A percentile compares a stretch with the other conserved stretches of the same genome.
phyloP scores from a whole-genome alignment of 768 basidiomycete species.

The Tulasnella calospora region DNA sequence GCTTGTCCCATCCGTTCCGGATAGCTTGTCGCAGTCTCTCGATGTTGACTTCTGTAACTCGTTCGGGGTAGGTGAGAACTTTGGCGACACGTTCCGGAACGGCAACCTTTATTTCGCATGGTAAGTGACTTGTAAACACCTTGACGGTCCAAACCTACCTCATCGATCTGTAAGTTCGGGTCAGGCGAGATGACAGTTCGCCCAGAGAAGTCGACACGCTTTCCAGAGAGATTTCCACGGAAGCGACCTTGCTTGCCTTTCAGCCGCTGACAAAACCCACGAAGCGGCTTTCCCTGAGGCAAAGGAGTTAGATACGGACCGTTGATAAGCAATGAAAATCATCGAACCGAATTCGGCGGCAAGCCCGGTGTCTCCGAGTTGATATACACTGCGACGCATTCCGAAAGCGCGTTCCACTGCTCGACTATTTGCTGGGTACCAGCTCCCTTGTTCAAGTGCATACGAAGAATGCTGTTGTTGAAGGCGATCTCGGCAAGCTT shows the following conservation, averaged over 20 bases:
- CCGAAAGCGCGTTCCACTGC: conserved; percentile 96
- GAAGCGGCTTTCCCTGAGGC: conserved; percentile 75
- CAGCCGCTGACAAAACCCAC: conserved; percentile 94
- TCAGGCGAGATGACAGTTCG: conserved; percentile 99
- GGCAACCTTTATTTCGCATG: conserved; percentile 50
- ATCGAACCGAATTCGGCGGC: conserved; percentile 56
- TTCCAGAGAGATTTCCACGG: conserved; percentile 95
- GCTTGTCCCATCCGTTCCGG: conserved; percentile 80
- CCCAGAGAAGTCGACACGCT: conserved; percentile 97
- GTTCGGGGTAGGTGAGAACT: conserved; percentile 91
- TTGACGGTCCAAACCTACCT: conserved; percentile 43
- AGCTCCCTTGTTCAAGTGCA: conserved; percentile 80
- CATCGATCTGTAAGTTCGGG: conserved; percentile 97
- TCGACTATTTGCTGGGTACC: conserved; percentile 55
- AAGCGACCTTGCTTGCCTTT: conserved; percentile 99
- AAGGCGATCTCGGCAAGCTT: conserved; percentile 97
- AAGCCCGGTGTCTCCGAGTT: conserved; percentile 96
- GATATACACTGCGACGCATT: conserved; percentile 95
- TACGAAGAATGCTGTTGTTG: conserved; percentile 86
- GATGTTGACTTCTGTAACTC: conserved; percentile 89
- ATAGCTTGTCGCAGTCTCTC: conserved; percentile 68
- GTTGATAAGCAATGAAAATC: neutral
- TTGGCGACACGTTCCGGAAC: conserved; percentile 94
- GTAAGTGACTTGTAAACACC: neutral
- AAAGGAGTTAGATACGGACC: neutral